A percentile compares a stretch with the other conserved stretches of the same genome.
Evolutionary conservation across 2,329 filamentous ascomycete species (phyloP).

Genomic region (Phialophora verrucosa): DNA sequence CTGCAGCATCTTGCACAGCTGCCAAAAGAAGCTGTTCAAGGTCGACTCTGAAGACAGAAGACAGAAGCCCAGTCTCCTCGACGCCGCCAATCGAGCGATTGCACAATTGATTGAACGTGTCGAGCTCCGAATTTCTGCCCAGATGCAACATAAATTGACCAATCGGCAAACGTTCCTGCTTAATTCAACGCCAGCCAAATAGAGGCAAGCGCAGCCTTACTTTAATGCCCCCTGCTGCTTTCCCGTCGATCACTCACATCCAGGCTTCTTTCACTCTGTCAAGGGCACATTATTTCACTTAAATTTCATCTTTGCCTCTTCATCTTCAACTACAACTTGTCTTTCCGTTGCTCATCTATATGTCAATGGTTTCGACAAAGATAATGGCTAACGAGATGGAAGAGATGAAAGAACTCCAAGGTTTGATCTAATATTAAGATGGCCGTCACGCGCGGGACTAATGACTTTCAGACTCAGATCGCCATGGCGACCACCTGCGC

Average conservation of each 20-base stretch:
- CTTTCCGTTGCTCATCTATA: not conserved
- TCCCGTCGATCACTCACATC: too few species aligned
- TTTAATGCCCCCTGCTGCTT: not conserved
- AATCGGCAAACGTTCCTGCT: slow-evolving; percentile 13
- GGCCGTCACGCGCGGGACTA: not conserved
- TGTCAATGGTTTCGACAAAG: not conserved
- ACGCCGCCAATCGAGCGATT: not conserved
- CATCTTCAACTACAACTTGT: not conserved
- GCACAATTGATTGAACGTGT: not conserved
- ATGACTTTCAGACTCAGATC: slow-evolving; percentile 4
- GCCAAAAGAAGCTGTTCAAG: not conserved
- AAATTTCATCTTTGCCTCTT: not conserved
- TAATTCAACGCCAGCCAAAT: not conserved
- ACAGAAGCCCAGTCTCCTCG: not conserved
- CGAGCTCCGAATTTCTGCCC: slow-evolving; percentile 8
- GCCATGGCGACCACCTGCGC: not conserved
- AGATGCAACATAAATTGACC: not conserved
- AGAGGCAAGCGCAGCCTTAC: slow-evolving; percentile 11
- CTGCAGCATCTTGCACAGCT: slow-evolving; percentile 63
- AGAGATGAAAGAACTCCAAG: not conserved
- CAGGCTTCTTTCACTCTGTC: not conserved
- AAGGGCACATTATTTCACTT: not conserved
- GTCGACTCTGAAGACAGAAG: not conserved
- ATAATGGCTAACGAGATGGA: not conserved
- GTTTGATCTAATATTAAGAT: not conserved